phyloP scores from a whole-genome alignment of 306 rosid species.

The Malus fusca region DNA sequence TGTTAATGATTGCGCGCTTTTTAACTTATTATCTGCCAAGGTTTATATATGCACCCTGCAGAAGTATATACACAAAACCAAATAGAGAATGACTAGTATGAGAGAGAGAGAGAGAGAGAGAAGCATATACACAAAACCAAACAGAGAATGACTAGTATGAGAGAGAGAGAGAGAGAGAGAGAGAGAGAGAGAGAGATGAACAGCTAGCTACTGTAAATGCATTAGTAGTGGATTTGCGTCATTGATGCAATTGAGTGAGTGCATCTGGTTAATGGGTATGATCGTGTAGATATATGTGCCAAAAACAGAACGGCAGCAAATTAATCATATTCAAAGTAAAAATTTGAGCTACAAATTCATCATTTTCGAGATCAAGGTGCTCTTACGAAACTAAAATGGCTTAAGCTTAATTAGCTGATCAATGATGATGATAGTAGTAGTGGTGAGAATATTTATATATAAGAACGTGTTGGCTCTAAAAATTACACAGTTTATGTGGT shows the following conservation, averaged over 20 bases:
- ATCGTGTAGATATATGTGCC: not conserved
- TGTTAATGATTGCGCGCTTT: not conserved
- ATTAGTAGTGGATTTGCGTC: not conserved
- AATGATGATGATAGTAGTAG: not conserved
- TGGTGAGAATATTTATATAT: not conserved
- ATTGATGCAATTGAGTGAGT: not conserved
- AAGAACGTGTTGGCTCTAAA: no score
- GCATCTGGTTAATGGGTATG: not conserved
- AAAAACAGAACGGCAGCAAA: not conserved
- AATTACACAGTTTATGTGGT: no score
- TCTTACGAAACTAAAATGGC: not conserved
- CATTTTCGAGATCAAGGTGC: not conserved
- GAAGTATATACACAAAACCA: not conserved
- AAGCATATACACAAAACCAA: not conserved
- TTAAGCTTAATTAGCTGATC: not conserved
- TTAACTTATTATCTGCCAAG: not conserved
- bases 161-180: not conserved
- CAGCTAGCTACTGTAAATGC: not conserved
- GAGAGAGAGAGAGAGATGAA: not conserved
- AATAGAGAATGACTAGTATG: no score
- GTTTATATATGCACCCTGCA: not conserved
- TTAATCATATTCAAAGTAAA: not conserved
- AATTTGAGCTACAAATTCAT: not conserved
- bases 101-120: not conserved
- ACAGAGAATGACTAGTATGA: no score